Evolutionary conservation across 2,329 filamentous ascomycete genomes (phyloP), one percentile per base, ranked within the genome.

Genomic region (Pleurostoma richardsiae): DNA sequence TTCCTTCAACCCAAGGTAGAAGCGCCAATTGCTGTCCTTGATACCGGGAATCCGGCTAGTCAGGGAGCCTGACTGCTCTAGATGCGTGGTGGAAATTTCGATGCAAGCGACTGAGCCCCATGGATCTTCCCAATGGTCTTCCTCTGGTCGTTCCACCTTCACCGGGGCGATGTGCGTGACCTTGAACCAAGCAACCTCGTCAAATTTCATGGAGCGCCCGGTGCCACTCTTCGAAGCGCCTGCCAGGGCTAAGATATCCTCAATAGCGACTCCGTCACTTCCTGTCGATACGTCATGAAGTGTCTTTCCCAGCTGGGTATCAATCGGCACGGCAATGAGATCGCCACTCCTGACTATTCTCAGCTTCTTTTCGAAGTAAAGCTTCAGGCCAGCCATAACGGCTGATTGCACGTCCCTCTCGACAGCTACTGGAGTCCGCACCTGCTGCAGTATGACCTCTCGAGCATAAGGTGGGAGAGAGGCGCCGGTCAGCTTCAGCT

Each of bases 91-190:
- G 5, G 85, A 80, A 40, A 88, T 88, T 63, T 97, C 92, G 42
- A 99, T 89, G 41, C 86, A 86, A 3, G 87, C 89, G 38, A 92
- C 83, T 1, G 88, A 87, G 36, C 89, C 90, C 94, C 94, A 99
- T 6, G 84, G 72, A 44, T 88, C 84, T 42, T 84, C 80, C 4
- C 79, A 77, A 2, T 80, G 73, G 10, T 80, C 79, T 31, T 82
- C 79, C n/a, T 78, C 74, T 6, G 79, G 58, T 59, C 73, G 56
- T 71, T 83, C 55, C 30, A 60, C 65, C 55, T 70, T 82, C 59
- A 71, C 71, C 5, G 76, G 69, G 46, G 74, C 73, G 44, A 95
- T 84, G 49, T 89, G 86, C 38, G 86, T 86, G 39, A 99, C 86
- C 53, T 85, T 88, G 73, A 96, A 97, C 94, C 94, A 99, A 6